phyloP scores from a whole-genome alignment of 169 alveolate genomes.

The Theileria sp. region DNA sequence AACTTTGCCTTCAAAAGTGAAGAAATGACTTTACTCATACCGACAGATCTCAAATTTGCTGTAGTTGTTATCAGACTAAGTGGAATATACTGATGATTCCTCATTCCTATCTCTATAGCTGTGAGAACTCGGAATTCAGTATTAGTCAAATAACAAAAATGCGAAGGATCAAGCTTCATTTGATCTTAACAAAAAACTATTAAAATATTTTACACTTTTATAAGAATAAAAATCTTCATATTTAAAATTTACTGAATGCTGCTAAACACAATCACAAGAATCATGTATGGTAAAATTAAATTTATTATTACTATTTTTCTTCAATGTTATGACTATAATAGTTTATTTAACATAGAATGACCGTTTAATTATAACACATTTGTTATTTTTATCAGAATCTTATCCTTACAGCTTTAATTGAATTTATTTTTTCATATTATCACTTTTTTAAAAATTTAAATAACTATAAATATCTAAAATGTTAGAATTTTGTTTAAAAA shows the following conservation, averaged over 20 bases:
- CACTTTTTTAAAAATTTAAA: neutral
- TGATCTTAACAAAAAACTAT: neutral
- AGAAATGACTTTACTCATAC: slow-evolving; percentile 81
- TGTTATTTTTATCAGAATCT: neutral
- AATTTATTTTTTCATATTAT: neutral
- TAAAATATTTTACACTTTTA: neutral
- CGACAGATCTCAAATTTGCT: slow-evolving; percentile 92
- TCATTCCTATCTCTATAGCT: slow-evolving; percentile 98
- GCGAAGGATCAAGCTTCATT: slow-evolving; percentile 69
- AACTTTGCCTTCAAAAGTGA: slow-evolving; percentile 90
- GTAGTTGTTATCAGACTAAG: slow-evolving; percentile 92
- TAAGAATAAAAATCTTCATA: neutral
- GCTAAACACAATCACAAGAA: slow-evolving; percentile 1
- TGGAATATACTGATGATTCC: slow-evolving; percentile 98
- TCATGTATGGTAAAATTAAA: neutral
- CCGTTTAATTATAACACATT: neutral
- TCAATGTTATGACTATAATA: neutral
- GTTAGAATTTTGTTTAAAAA: neutral
- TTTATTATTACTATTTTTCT: neutral
- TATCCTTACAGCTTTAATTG: neutral
- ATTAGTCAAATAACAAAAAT: slow-evolving; percentile 55
- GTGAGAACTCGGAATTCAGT: slow-evolving; percentile 88
- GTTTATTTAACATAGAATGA: neutral
- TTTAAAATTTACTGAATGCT: neutral
- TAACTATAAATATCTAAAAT: neutral